phyloP scores from a whole-genome alignment of 495 filamentous ascomycete species.

The Penicillium canescens region DNA sequence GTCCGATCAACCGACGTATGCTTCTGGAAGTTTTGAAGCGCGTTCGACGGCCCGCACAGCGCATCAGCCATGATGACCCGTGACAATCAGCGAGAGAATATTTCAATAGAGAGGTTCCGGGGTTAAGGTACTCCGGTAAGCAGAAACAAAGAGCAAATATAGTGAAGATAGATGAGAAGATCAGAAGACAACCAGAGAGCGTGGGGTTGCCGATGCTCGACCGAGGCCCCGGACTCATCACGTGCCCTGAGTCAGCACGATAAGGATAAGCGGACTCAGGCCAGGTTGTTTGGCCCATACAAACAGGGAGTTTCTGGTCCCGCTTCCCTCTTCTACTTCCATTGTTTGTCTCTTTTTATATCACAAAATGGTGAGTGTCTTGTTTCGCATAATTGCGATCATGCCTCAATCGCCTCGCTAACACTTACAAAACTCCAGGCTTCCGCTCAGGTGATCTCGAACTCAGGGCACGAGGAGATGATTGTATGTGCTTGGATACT shows the following conservation, averaged over 20 bases:
- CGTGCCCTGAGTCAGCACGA: slow-evolving; percentile 25
- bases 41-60: slow-evolving; percentile 88
- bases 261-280: slow-evolving; percentile 43
- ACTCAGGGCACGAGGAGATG: slow-evolving; percentile 98
- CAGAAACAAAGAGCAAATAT: background rate
- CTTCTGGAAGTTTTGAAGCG: slow-evolving; percentile 80
- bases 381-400: background rate
- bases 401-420: slow-evolving; percentile 6
- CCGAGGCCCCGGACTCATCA: slow-evolving; percentile 30
- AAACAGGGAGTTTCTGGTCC: slow-evolving; percentile 4
- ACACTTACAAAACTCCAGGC: slow-evolving; percentile 49
- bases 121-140: too few relatives aligned
- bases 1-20: slow-evolving; percentile 76
- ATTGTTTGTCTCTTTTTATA: slow-evolving; percentile 4
- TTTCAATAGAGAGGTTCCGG: too few relatives aligned
- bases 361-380: slow-evolving; percentile 22
- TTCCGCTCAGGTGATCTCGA: slow-evolving; percentile 74
- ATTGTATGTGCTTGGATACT: slow-evolving; percentile 69
- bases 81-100: background rate
- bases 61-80: slow-evolving; percentile 68
- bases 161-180: background rate
- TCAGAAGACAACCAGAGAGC: background rate
- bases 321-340: slow-evolving; percentile 1
- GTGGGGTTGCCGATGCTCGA: slow-evolving; percentile 21
- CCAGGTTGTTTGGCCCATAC: slow-evolving; percentile 30